Conservation (phyloP, 495 filamentous ascomycete species). For the Penicillium malachiteum region DNA sequence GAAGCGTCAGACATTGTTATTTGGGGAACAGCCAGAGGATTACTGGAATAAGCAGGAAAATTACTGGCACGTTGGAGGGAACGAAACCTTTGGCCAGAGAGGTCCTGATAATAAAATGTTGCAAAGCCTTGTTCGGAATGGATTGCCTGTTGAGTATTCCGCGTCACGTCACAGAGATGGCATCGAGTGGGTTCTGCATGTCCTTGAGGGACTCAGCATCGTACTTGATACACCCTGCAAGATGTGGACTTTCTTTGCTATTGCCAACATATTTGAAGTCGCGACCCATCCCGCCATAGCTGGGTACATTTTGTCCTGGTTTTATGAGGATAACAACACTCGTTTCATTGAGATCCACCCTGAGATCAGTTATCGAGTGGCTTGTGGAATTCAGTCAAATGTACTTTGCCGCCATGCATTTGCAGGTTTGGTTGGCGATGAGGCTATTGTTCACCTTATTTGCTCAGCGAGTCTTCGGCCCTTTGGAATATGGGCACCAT, state of each 20-base stretch:
- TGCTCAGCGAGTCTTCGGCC: conserved; percentile 3
- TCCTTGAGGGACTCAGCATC: conserved; percentile 48
- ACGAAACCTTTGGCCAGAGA: neutral
- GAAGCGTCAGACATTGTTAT: neutral
- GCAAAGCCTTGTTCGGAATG: neutral
- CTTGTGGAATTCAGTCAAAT: conserved; percentile 37
- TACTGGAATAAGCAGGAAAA: too few relatives aligned
- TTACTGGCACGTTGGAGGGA: too few relatives aligned
- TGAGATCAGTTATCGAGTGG: conserved; percentile 46
- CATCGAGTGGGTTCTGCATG: conserved; percentile 57
- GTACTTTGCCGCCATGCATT: conserved; percentile 47
- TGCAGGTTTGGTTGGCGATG: conserved; percentile 46
- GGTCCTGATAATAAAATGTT: too few relatives aligned
- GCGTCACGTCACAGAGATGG: conserved; percentile 58
- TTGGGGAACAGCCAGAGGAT: too few relatives aligned
- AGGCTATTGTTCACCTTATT: conserved; percentile 38
- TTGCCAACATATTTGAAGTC: conserved; percentile 58
- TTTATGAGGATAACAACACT: conserved; percentile 42
- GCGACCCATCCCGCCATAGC: conserved; percentile 32
- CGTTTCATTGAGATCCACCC: conserved; percentile 49
- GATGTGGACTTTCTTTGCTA: conserved; percentile 59
- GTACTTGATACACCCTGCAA: conserved; percentile 64
- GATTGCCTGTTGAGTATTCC: conserved; percentile 54
- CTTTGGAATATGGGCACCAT: conserved; percentile 18
- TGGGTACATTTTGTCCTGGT: conserved; percentile 45